Base-by-base conservation (phyloP, 1,139 yeast genomes). In the Blastobotrys petasosporus region DNA sequence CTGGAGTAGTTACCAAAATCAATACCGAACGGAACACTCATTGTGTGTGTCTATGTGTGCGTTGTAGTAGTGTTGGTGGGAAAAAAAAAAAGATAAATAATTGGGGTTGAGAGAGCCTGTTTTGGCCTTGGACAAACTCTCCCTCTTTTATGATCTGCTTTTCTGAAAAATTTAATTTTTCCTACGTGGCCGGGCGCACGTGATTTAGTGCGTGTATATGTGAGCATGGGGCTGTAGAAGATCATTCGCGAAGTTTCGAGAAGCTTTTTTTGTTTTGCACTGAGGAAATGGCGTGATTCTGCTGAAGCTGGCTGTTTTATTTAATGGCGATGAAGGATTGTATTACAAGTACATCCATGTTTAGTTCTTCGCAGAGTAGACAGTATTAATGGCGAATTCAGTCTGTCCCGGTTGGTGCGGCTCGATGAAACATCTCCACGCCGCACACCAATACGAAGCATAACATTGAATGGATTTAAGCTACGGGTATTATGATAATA, bases 41-140 rank as follows among this genome's bases (percentile, higher is more conserved):
- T 82, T 40, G 16, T 36, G 25, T 42, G 15, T 38, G 31, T 25
- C 4, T 11, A 10, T 41, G 11, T 41, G 10, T 34, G 10, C 7
- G 7, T 20, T 20, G 25, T 20, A 7, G 25, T 20, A 20, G 25
- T 79, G 58, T 90, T 97, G 54, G 95, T 81, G 53, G 78, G 85
- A 75, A 79, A 77, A 74, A 87, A 88, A 74, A 98, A 98, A 68
- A 92, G 82, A 80, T 92, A 98, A 71, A 92, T 84, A 76, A 98
- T 98, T 64, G 90, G 86, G 70, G 97, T 97, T 67, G 86, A 80
- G 17, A 34, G 16, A 32, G n/a, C 39, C 13, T 38, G 31, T 25
- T 6, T 11, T 13, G 13, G 16, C 4, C 35, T 2, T 41, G 7
- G 23, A 9, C 28, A 8, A 31, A 4, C 5, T 10, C 34, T 23